Evolutionary conservation across 2,329 filamentous ascomycete species (phyloP).

Genomic region (Alternaria infectoria): DNA sequence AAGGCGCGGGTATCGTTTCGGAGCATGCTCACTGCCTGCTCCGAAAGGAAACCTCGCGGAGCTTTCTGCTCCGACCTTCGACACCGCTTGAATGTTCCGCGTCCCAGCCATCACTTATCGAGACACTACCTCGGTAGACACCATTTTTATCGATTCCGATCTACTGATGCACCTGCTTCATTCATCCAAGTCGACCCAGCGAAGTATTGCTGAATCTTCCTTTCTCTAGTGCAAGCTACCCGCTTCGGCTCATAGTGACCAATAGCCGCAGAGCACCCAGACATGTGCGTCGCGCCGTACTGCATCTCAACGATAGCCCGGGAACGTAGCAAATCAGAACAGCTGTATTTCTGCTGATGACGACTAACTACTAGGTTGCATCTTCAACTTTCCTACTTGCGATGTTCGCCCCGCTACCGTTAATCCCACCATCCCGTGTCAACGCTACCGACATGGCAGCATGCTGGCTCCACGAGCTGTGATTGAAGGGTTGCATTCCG

Average conservation of each 20-base stretch:
- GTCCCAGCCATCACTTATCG: not conserved
- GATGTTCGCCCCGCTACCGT: conserved; percentile 2
- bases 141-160: conserved; percentile 47
- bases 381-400: conserved; percentile 5
- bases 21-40: not conserved
- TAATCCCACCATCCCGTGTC: conserved; percentile 4
- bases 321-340: conserved; percentile 8
- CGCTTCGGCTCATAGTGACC: not conserved
- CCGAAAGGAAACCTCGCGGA: not conserved
- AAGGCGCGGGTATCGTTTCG: not conserved
- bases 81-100: not conserved
- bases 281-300: conserved; percentile 11
- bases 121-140: conserved; percentile 39
- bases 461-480: conserved; percentile 20
- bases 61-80: not conserved
- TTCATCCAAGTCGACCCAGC: not conserved
- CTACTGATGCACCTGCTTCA: conserved; percentile 9
- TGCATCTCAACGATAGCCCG: not conserved
- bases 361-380: not conserved
- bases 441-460: conserved; percentile 14
- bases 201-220: conserved; percentile 6
- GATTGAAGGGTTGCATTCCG: conserved; percentile 23
- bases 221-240: not conserved
- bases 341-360: conserved; percentile 12
- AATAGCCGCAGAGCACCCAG: conserved; percentile 4